Evolutionary conservation across 257 asterid species (phyloP).

Genomic region (Nicotiana tabacum): DNA sequence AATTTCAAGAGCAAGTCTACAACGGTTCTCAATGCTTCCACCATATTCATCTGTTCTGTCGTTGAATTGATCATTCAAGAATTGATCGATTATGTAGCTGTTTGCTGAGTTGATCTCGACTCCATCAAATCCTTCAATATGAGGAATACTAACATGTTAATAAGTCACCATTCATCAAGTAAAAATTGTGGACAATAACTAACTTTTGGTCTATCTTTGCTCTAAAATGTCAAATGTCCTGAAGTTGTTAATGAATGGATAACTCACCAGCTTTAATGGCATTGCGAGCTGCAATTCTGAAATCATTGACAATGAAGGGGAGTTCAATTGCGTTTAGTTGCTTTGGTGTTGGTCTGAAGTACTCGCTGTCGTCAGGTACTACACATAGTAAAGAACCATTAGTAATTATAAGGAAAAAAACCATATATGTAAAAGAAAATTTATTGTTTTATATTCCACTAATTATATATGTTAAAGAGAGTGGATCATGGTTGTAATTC

Average conservation of each 20-base stretch:
- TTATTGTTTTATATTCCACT: background rate
- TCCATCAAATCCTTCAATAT: slow-evolving; percentile 73
- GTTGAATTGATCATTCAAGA: slow-evolving; percentile 81
- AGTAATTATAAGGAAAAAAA: too few relatives aligned
- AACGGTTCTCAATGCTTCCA: slow-evolving; percentile 66
- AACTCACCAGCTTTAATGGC: background rate
- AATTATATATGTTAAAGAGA: background rate
- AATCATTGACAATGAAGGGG: background rate
- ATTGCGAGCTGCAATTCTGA: background rate
- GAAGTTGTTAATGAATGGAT: background rate
- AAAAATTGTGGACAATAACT: background rate
- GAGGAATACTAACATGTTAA: background rate
- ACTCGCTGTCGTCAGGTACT: background rate
- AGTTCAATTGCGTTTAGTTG: background rate
- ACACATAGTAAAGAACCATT: background rate
- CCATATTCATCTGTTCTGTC: slow-evolving; percentile 70
- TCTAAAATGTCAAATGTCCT: background rate
- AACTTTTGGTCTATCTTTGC: too few relatives aligned
- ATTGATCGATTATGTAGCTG: slow-evolving; percentile 84
- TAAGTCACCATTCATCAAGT: background rate
- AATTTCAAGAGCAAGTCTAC: slow-evolving; percentile 55
- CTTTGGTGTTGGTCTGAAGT: background rate
- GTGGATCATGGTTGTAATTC: background rate
- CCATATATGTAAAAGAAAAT: background rate
- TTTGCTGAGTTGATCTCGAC: slow-evolving; percentile 91